Conservation (phyloP, 441 rosid species). For the Mallotus repandus region DNA sequence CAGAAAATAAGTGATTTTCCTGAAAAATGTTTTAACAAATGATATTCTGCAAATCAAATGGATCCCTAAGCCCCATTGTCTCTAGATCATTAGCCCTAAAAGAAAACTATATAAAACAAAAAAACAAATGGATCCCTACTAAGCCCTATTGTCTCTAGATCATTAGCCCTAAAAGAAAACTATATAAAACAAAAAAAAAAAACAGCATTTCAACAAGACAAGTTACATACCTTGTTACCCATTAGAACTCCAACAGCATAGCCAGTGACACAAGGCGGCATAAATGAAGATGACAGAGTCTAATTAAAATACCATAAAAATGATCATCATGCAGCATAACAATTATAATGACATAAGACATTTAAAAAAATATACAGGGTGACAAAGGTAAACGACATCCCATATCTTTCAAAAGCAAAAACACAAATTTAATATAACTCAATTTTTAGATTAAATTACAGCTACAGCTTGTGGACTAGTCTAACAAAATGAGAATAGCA, state of each 20-base stretch:
- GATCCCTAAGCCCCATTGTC: too few species aligned
- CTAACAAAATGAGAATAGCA: too few species aligned
- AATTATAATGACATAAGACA: neutral
- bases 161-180: neutral
- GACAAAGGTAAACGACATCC: neutral
- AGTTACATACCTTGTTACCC: constrained; percentile 62
- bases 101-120: too few species aligned
- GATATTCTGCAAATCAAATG: too few species aligned
- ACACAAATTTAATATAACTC: too few species aligned
- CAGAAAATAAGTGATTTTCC: too few species aligned
- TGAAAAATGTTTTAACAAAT: too few species aligned
- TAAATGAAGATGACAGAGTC: constrained; percentile 64
- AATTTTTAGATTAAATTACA: too few species aligned
- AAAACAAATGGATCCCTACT: too few species aligned
- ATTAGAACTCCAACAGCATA: constrained; percentile 73
- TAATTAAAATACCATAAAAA: constrained; percentile 27
- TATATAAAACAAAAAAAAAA: neutral
- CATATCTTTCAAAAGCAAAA: too few species aligned
- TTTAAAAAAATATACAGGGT: constrained; percentile 6
- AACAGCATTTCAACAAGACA: constrained; percentile 12
- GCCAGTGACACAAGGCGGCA: constrained; percentile 40
- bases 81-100: neutral
- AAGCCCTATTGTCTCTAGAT: too few species aligned
- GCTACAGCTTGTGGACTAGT: too few species aligned
- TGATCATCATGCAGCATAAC: constrained; percentile 9